phyloP scores from a whole-genome alignment of 192 early-diverging fungal genomes.

The Podila horticola region DNA sequence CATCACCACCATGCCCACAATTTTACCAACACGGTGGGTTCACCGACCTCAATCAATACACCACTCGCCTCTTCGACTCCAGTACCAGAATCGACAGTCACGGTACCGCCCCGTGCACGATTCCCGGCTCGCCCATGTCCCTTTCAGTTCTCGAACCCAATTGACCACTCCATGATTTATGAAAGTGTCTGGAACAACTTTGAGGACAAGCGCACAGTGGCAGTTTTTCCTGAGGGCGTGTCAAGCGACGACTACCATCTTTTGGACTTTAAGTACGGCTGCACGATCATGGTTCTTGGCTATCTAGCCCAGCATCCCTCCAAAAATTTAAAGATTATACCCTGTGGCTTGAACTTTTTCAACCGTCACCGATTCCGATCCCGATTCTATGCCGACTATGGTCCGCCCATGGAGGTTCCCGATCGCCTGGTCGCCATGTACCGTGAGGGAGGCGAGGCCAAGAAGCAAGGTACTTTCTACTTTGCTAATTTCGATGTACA shows the following conservation, averaged over 20 bases:
- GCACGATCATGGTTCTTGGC: constrained; percentile 55
- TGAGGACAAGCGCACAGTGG: constrained; percentile 44
- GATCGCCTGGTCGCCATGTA: constrained; percentile 46
- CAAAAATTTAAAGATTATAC: constrained; percentile 50
- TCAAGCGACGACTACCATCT: constrained; percentile 56
- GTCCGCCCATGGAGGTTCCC: constrained; percentile 40
- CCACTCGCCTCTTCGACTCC: not conserved
- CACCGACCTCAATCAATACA: not conserved
- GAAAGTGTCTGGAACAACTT: constrained; percentile 54
- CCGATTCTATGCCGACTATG: constrained; percentile 53
- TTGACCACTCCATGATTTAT: constrained; percentile 52
- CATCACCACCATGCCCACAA: not conserved
- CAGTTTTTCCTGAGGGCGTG: constrained; percentile 54
- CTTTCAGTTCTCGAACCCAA: constrained; percentile 46
- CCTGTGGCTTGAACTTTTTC: constrained; percentile 57
- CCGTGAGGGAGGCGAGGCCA: constrained; percentile 40
- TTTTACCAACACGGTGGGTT: not conserved
- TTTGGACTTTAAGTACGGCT: constrained; percentile 56
- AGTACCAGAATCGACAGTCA: not conserved
- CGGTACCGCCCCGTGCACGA: not conserved
- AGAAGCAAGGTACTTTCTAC: constrained; percentile 34
- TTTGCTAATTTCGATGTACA: not conserved
- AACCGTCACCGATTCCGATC: constrained; percentile 59
- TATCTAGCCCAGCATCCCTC: constrained; percentile 46
- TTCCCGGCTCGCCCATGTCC: constrained; percentile 44